Percentiles rank a stretch among this genome's conserved stretches.
phyloP scores from a whole-genome alignment of 805 yeast species.

The Debaryomyces tyrocola region DNA sequence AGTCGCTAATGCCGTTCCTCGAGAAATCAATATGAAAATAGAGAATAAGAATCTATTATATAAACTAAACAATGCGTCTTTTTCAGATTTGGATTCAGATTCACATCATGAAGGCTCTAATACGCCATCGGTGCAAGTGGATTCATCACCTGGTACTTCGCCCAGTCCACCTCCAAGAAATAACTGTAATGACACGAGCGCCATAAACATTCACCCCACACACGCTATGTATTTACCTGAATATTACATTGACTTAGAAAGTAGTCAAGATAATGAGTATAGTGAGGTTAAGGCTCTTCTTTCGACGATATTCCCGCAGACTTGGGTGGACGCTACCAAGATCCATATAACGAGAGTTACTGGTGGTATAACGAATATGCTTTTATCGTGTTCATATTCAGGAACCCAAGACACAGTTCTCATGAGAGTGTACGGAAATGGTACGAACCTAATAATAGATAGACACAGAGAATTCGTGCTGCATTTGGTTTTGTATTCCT shows the following conservation, averaged over 20 bases:
- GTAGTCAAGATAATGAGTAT: constrained; percentile 31
- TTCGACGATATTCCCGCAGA: constrained; percentile 43
- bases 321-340: constrained; percentile 29
- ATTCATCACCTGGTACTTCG: constrained; percentile 1
- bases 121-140: background rate
- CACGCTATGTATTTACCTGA: constrained; percentile 53
- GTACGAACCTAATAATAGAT: constrained; percentile 70
- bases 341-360: constrained; percentile 47
- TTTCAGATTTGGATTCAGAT: constrained; percentile 34
- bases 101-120: constrained; percentile 4
- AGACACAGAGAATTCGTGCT: constrained; percentile 73
- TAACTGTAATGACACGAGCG: constrained; percentile 5
- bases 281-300: constrained; percentile 40
- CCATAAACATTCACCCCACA: constrained; percentile 32
- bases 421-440: constrained; percentile 73
- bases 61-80: constrained; percentile 36
- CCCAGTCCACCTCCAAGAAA: background rate
- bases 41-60: constrained; percentile 32
- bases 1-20: background rate
- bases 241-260: constrained; percentile 38
- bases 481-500: constrained; percentile 59
- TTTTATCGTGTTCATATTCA: constrained; percentile 46
- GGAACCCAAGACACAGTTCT: constrained; percentile 42
- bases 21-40: constrained; percentile 5
- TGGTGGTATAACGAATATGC: constrained; percentile 67